A percentile compares a stretch with the other conserved stretches of the same genome.
Evolutionary conservation across 2,329 filamentous ascomycete species (phyloP).

Genomic region (Colletotrichum chrysophilum): DNA sequence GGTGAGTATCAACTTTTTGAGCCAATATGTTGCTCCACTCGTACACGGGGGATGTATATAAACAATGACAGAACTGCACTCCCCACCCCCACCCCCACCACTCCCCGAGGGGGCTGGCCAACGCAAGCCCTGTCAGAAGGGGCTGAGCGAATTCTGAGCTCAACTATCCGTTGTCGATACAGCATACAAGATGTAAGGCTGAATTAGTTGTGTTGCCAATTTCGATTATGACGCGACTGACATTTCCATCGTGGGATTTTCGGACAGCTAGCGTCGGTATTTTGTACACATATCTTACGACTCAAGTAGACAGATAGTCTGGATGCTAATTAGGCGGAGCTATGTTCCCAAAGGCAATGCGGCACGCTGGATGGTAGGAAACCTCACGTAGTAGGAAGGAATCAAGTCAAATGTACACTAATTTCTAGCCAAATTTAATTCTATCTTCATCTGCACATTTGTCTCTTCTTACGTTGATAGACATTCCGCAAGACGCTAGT

Average conservation of each 20-base stretch:
- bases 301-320: not conserved
- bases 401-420: not conserved
- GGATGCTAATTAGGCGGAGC: rapidly evolving
- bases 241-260: not conserved
- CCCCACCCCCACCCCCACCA: not conserved
- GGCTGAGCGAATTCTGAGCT: not conserved
- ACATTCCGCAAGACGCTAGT: rapidly evolving
- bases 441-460: not conserved
- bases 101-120: not conserved
- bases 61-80: not conserved
- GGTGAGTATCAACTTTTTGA: not conserved
- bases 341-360: not conserved
- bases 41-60: not conserved
- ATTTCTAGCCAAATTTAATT: not conserved
- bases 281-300: not conserved
- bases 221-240: not conserved
- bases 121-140: not conserved
- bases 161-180: not conserved
- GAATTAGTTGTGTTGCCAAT: not conserved
- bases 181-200: not conserved
- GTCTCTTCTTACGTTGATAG: not conserved
- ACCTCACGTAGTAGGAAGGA: rapidly evolving
- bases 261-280: not conserved
- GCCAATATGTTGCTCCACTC: not conserved
- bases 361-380: not conserved